Conservation (phyloP, 2,329 filamentous ascomycete species). For the Paecilomyces dactylethromorphus region DNA sequence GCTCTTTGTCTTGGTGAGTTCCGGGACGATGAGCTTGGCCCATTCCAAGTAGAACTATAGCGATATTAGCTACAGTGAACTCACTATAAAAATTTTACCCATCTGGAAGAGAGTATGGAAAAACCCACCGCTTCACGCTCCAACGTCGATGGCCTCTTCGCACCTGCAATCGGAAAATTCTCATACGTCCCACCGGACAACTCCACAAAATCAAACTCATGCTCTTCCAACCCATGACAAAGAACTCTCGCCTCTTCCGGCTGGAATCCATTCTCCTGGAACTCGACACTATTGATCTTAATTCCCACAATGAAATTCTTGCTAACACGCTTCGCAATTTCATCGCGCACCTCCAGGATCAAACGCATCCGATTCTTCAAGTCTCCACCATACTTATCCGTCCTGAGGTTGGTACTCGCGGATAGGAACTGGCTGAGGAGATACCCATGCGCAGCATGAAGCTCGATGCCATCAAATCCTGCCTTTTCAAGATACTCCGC, state of each 20-base stretch:
- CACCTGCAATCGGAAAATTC: neutral
- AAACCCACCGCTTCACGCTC: neutral
- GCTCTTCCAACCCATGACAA: conserved; percentile 22
- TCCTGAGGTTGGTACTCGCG: conserved; percentile 48
- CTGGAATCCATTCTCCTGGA: conserved; percentile 40
- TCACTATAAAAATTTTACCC: neutral
- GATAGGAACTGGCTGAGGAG: conserved; percentile 44
- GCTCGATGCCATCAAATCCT: conserved; percentile 48
- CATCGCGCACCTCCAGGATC: neutral
- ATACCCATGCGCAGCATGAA: conserved; percentile 46
- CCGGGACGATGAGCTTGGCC: conserved; percentile 47
- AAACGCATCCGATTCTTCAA: conserved; percentile 1
- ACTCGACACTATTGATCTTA: conserved; percentile 56
- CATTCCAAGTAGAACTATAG: conserved; percentile 53
- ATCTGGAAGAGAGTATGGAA: neutral
- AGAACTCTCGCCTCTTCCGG: conserved; percentile 46
- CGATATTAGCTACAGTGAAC: neutral
- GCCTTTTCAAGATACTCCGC: conserved; percentile 57
- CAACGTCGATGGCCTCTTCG: neutral
- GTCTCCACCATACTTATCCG: conserved; percentile 58
- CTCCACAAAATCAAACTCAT: conserved; percentile 46
- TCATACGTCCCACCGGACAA: conserved; percentile 48
- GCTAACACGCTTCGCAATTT: conserved; percentile 2
- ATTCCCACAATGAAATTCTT: conserved; percentile 44
- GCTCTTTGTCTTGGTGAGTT: conserved; percentile 46